Evolutionary conservation across 495 filamentous ascomycete species (phyloP).

Genomic region (Aspergillus carlsbadensis): DNA sequence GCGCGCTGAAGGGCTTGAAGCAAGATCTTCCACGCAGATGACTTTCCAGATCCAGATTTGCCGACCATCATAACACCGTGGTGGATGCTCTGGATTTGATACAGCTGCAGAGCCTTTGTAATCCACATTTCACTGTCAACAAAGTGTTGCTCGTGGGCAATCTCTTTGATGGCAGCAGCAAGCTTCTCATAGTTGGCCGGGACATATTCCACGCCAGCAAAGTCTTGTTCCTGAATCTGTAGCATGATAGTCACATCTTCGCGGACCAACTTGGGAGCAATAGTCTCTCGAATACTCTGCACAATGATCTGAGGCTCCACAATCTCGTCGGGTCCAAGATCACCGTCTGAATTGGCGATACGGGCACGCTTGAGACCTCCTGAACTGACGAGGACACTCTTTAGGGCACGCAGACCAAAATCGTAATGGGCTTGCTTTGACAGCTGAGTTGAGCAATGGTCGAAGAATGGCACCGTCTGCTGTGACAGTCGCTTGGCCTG

Average conservation of each 20-base stretch:
- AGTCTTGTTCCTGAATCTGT: slow-evolving; percentile 77
- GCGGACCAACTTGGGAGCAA: slow-evolving; percentile 93
- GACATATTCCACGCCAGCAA: slow-evolving; percentile 90
- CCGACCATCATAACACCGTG: slow-evolving; percentile 99
- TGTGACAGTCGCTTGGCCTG: slow-evolving; percentile 90
- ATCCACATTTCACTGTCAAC: slow-evolving; percentile 94
- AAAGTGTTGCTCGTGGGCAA: slow-evolving; percentile 77
- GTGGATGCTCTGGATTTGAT: slow-evolving; percentile 95
- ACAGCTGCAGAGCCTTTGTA: slow-evolving; percentile 92
- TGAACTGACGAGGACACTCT: slow-evolving; percentile 97
- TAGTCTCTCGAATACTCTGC: slow-evolving; percentile 96
- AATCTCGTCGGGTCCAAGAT: slow-evolving; percentile 65
- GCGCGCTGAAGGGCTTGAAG: slow-evolving; percentile 87
- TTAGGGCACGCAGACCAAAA: slow-evolving; percentile 94
- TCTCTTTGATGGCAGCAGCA: slow-evolving; percentile 74
- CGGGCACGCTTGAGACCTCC: slow-evolving; percentile 90
- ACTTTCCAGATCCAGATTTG: slow-evolving; percentile 92
- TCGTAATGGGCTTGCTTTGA: slow-evolving; percentile 99
- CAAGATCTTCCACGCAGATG: slow-evolving; percentile 90
- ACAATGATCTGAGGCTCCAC: slow-evolving; percentile 98
- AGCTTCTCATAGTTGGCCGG: slow-evolving; percentile 81
- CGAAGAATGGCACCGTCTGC: slow-evolving; percentile 97
- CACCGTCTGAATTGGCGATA: slow-evolving; percentile 55
- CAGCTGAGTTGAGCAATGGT: slow-evolving; percentile 73
- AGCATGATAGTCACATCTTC: slow-evolving; percentile 87